phyloP scores from a whole-genome alignment of 2,329 filamentous ascomycete genomes.

The Neofusicoccum kwambonambiense region DNA sequence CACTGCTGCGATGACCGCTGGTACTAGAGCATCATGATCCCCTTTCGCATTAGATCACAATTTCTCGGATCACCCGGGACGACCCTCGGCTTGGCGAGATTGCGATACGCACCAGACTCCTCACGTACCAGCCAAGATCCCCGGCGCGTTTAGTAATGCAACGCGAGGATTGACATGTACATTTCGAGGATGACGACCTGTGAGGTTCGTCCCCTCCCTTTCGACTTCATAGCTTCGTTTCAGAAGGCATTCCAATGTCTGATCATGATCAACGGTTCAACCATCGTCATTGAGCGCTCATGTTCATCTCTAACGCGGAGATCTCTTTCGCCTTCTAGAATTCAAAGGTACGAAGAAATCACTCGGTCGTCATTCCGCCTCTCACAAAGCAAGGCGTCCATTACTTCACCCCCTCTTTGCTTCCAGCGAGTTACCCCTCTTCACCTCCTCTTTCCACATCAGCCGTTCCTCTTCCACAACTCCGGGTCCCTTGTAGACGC shows the following conservation, averaged over 20 bases:
- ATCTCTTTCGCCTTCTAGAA: background rate
- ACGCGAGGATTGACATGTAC: background rate
- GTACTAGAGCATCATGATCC: background rate
- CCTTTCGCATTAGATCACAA: background rate
- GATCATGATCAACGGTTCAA: background rate
- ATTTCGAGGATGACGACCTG: background rate
- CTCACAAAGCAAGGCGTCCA: too few species aligned
- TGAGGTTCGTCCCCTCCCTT: background rate
- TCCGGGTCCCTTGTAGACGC: constrained; percentile 60
- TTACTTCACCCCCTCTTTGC: background rate
- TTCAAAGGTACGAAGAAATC: too few species aligned
- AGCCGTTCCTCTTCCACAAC: constrained; percentile 52
- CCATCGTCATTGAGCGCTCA: background rate
- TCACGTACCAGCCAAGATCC: background rate
- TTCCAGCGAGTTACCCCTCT: constrained; percentile 3
- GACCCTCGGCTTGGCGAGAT: background rate
- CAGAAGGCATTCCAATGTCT: background rate
- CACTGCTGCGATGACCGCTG: background rate
- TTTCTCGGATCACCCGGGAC: background rate
- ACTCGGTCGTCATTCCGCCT: too few species aligned
- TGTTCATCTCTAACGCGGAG: too few species aligned
- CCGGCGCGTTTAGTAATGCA: background rate
- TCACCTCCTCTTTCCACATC: constrained; percentile 52
- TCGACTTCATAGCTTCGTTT: background rate
- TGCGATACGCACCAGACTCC: constrained; percentile 1